phyloP scores from a whole-genome alignment of 2,329 filamentous ascomycete species.

The Trichoderma polysporum region DNA sequence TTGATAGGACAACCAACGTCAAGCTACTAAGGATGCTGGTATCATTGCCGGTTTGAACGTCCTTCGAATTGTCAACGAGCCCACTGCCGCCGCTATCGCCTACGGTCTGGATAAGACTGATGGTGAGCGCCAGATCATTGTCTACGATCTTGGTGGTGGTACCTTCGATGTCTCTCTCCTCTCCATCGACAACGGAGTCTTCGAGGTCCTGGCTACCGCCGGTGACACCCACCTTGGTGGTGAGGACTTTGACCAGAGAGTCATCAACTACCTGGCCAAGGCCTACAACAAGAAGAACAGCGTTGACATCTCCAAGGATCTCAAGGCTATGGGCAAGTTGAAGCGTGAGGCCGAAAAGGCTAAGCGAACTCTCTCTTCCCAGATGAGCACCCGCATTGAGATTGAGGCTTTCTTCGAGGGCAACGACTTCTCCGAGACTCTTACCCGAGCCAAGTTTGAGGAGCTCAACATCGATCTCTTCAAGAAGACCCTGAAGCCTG shows the following conservation, averaged over 20 bases:
- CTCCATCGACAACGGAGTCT: constrained; percentile 87
- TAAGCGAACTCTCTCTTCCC: constrained; percentile 94
- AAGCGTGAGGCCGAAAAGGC: constrained; percentile 99
- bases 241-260: constrained; percentile 97
- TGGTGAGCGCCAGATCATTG: constrained; percentile 83
- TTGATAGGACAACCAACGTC: constrained; percentile 77
- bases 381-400: constrained; percentile 91
- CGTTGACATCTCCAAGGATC: constrained; percentile 89
- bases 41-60: constrained; percentile 90
- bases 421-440: constrained; percentile 96
- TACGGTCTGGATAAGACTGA: constrained; percentile 89
- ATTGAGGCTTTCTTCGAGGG: constrained; percentile 97
- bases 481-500: constrained; percentile 98
- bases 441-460: constrained; percentile 98
- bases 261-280: constrained; percentile 97
- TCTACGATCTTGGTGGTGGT: constrained; percentile 92
- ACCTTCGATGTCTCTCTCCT: constrained; percentile 93
- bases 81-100: constrained; percentile 90
- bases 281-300: constrained; percentile 97
- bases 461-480: constrained; percentile 98
- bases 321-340: constrained; percentile 98
- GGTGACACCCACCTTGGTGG: constrained; percentile 97
- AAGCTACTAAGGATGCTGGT: constrained; percentile 94
- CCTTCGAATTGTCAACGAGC: constrained; percentile 95
- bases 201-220: constrained; percentile 90